phyloP scores from a whole-genome alignment of 2,329 filamentous ascomycete genomes.

The Parascedosporium putredinis region DNA sequence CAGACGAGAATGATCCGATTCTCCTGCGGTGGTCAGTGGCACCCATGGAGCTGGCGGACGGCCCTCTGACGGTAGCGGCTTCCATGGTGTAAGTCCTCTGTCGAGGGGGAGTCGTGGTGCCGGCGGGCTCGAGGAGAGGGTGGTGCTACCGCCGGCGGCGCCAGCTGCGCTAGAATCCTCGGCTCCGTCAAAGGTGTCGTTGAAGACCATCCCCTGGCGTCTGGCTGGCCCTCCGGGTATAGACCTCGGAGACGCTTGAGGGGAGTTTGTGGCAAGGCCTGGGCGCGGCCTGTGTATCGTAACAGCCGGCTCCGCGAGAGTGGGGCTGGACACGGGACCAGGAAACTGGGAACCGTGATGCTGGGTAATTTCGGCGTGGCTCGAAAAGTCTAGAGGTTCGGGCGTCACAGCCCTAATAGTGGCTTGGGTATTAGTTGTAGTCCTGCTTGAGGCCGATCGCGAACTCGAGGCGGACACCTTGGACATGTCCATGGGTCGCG shows the following conservation, averaged over 20 bases:
- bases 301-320: neutral
- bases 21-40: constrained; percentile 46
- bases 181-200: constrained; percentile 41
- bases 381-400: constrained; percentile 34
- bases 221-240: constrained; percentile 25
- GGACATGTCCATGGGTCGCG: constrained; percentile 21
- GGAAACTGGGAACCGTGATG: neutral
- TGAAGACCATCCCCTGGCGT: constrained; percentile 51
- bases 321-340: neutral
- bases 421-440: neutral
- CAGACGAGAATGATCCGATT: constrained; percentile 61
- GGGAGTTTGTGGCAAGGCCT: constrained; percentile 20
- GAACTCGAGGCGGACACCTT: constrained; percentile 21
- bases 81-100: constrained; percentile 51
- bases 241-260: constrained; percentile 13
- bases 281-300: neutral
- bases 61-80: constrained; percentile 35
- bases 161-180: constrained; percentile 22
- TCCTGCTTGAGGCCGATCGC: constrained; percentile 19
- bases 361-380: constrained; percentile 10
- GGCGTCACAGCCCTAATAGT: constrained; percentile 57
- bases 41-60: constrained; percentile 24
- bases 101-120: constrained; percentile 16
- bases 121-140: constrained; percentile 26
- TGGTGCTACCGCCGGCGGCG: constrained; percentile 12